Evolutionary conservation across 139 green algal species (phyloP).

Genomic region (Coelastrella sp.): DNA sequence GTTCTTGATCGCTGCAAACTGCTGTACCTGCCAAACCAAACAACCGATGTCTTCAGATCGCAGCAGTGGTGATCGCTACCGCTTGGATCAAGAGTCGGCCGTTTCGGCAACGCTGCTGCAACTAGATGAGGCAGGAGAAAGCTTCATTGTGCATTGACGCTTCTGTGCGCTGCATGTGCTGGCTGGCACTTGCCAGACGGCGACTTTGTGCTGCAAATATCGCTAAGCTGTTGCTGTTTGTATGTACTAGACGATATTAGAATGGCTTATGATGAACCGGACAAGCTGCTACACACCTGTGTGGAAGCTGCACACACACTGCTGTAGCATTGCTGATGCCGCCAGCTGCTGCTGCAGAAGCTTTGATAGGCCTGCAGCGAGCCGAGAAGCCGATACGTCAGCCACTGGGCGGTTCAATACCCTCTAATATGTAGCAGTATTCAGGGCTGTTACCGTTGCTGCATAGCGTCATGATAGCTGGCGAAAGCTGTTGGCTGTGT

Average conservation of each 20-base stretch:
- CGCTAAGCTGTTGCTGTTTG: not conserved
- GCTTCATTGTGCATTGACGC: too few relatives aligned
- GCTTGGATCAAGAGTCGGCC: too few relatives aligned
- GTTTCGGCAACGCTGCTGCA: too few relatives aligned
- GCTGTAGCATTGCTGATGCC: not conserved
- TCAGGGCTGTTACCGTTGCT: not conserved
- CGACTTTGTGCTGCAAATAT: too few relatives aligned
- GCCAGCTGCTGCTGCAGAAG: slow-evolving; percentile 15
- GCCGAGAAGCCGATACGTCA: not conserved
- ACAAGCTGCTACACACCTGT: not conserved
- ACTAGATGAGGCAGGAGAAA: too few relatives aligned
- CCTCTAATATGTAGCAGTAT: not conserved
- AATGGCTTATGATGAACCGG: not conserved
- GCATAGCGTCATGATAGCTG: not conserved
- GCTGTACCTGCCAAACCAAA: too few relatives aligned
- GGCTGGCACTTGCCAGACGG: too few relatives aligned
- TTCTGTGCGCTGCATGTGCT: too few relatives aligned
- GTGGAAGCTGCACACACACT: not conserved
- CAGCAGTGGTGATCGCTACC: too few relatives aligned
- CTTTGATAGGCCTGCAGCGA: not conserved
- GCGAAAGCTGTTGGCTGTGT: not conserved
- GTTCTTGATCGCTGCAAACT: too few relatives aligned
- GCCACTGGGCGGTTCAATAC: not conserved
- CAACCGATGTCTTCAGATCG: too few relatives aligned
- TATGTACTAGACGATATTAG: not conserved